Evolutionary conservation across 805 yeast genomes (phyloP), one percentile per base, ranked within the genome.

Genomic region (Wickerhamiella azyma): DNA sequence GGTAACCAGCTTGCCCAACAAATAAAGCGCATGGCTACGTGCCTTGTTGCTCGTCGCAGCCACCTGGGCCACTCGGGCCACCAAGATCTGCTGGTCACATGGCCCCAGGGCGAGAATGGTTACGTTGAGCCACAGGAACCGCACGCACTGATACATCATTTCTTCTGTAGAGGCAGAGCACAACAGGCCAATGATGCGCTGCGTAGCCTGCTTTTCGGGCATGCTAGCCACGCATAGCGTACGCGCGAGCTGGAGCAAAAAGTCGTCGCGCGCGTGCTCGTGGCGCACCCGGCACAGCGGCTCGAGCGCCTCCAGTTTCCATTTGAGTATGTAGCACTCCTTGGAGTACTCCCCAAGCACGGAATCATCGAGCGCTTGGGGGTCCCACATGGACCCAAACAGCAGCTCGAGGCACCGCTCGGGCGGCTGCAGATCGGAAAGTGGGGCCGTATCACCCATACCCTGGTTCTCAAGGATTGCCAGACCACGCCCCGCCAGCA

Each of bases 371-470:
- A 30, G 14, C 4, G 33, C 14, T 3, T 3, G 3, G 16, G 33
- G 16, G 33, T 30, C 33, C 33, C 33, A 30, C 33, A 30, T 30
- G 33, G 33, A 30, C 16, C 39, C 44, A 33, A 41, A 41, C 10
- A 41, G 38, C 30, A 41, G 24, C 33, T 41, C 44, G 10, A 41
- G 4, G 5, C 24, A 33, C 9, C 29, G 33, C 5, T 32, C 24
- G 19, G 26, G 16, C 19, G 30, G 8, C 14, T 13, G 33, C 14
- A 30, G 16, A 8, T 13, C 16, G 16, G 33, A 14, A 3, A 30
- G 14, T 7, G n/a, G 8, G 6, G 9, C 8, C 7, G 16, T 3
- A 13, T 30, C 33, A 13, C 16, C 16, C 4, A 13, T 11, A 10
- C 33, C 33, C 33, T 13, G 33, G 16, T 30, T 30, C 16, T 30